Base-by-base conservation (phyloP, 2,329 filamentous ascomycete species). In the Colletotrichum plurivorum region DNA sequence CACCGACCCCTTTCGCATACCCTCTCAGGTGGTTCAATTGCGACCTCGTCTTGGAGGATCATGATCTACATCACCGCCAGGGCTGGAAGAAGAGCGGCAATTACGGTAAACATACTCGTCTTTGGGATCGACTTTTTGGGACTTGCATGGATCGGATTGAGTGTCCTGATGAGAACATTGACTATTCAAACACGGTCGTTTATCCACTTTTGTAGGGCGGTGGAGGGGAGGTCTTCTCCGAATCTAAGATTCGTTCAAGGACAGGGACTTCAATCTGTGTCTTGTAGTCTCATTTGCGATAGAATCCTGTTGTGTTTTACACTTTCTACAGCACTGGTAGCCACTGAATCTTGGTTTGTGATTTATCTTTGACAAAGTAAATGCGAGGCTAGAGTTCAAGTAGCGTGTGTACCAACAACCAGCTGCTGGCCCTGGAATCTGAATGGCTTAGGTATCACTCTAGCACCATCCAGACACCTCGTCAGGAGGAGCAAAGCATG, bases 41-140 rank as follows among this genome's bases (percentile, higher is more conserved):
- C 39, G 82, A 84, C 41, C 72, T 83, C 4, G 73, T 81, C 2
- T 79, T 83, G 43, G 83, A 84, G 67, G 83, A 84, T 46, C 80
- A 82, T 60, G 80, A 82, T 62, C 71, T 82, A n/a, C 80, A 82
- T 66, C 80, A 82, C 61, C 77, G 80, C 4, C 75, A 76, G 69
- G 80, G 80, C 2, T 82, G 78, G 78, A 78, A 75, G 55, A 78
- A 75, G 61, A 81, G 78, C 54, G 71, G 76, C 63, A 81, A 81
- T 69, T 81, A 81, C 58, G 79, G 79, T 61, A 81, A 81, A 67
- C 79, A 81, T 70, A 80, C 78, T 6, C 64, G 76, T 1, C 61
- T 81, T 2, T 82, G 79, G 79, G 80, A 82, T 49, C 71, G 73
- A 2, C 13, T 80, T 4, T 81, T 82, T 62, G 78, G 79, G 7